phyloP scores from a whole-genome alignment of 2,329 filamentous ascomycete species.

The Colletotrichum tabaci region DNA sequence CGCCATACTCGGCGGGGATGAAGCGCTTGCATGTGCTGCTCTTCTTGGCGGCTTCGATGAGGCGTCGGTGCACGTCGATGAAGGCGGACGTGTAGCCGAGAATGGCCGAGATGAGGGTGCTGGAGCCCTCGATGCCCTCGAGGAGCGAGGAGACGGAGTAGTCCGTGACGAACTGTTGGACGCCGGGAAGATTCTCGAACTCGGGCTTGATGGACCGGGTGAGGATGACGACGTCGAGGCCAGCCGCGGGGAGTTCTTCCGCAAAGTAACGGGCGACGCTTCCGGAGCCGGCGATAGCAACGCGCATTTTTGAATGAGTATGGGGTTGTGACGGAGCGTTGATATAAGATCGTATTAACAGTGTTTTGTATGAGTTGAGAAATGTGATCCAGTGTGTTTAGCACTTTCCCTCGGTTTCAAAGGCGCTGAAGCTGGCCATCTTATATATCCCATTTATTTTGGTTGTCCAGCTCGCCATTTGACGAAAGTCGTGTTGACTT shows the following conservation, averaged over 20 bases:
- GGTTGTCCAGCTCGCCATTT: neutral
- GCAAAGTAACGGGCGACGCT: slow-evolving; percentile 40
- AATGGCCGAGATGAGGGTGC: slow-evolving; percentile 42
- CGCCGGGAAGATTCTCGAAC: slow-evolving; percentile 24
- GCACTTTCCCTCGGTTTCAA: neutral
- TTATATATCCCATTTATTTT: neutral
- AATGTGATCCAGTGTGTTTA: neutral
- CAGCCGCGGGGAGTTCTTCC: slow-evolving; percentile 35
- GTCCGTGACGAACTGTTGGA: slow-evolving; percentile 22
- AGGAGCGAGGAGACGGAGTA: slow-evolving; percentile 23
- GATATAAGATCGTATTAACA: neutral
- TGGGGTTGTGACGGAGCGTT: neutral
- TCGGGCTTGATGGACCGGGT: slow-evolving; percentile 36
- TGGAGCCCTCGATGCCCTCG: slow-evolving; percentile 24
- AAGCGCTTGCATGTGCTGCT: slow-evolving; percentile 42
- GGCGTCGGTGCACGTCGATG: slow-evolving; percentile 37
- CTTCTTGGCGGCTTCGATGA: slow-evolving; percentile 40
- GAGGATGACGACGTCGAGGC: slow-evolving; percentile 36
- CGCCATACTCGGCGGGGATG: slow-evolving; percentile 42
- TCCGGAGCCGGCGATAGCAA: slow-evolving; percentile 43
- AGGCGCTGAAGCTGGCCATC: neutral
- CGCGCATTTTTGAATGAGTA: slow-evolving; percentile 12
- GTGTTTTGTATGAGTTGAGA: neutral
- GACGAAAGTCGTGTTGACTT: neutral
- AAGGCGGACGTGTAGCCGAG: slow-evolving; percentile 34